Evolutionary conservation across 192 early-diverging fungal genomes (phyloP), one percentile per base, ranked within the genome.

Genomic region (Neocallimastix lanati): DNA sequence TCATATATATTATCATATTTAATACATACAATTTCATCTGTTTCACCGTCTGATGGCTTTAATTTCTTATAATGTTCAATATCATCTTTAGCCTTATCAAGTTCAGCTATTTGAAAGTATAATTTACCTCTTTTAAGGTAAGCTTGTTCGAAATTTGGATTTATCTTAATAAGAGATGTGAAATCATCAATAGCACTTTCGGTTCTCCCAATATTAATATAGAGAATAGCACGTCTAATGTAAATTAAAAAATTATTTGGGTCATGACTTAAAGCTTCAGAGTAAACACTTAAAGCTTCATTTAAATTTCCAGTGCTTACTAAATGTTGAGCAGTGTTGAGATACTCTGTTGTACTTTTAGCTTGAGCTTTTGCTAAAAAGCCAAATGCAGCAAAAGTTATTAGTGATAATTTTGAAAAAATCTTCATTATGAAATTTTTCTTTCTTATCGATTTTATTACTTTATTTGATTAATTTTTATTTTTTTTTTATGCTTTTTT

Each of bases 221-320:
- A 92, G 13, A 93, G 92, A 18, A 93, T 91, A 0, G 96, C 97
- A 76, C 96, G 88, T 82, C 93, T 91, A 83, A 92, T 97, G 85
- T 93, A 94, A n/a, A 91, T 91, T 14, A 94, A 82, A 79, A 96
- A 94, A 87, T 94, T 92, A 76, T 87, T 84, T 14, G 94, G 93
- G 80, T 99, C 95, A 38, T 84, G 82, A 33, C 85, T 93, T 86
- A 88, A 83, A 14, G 84, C 86, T 33, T 80, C 81, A 76, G 84
- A 84, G 82, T 83, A 90, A 80, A 80, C 40, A 21, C 40, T 50
- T 21, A 50, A 50, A 50, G 40, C 40, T 50, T 50, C 40, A 21
- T 13, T 50, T 50, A 50, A 21, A 21, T 50, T 50, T 13, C 40
- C 40, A 50, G 11, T 50, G 18, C 40, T 50, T 21, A 50, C 40